Conservation (phyloP, 768 basidiomycete species). For the Psilocybe cyanescens region DNA sequence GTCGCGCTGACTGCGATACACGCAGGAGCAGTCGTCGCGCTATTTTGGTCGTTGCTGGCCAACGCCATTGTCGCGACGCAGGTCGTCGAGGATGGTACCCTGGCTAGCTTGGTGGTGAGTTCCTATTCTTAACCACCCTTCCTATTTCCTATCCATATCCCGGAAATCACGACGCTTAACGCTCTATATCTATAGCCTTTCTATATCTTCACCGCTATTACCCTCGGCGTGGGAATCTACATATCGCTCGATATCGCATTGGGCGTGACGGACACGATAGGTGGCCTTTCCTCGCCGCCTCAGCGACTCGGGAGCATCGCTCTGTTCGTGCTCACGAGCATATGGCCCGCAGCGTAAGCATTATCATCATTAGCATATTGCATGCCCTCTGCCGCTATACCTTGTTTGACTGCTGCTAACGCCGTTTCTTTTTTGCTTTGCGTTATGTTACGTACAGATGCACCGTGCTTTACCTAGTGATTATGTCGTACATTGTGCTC, state of each 20-base stretch:
- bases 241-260: slow-evolving; percentile 84
- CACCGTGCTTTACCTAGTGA: slow-evolving; percentile 64
- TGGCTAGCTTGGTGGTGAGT: slow-evolving; percentile 68
- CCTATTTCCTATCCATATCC: not conserved
- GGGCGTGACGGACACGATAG: slow-evolving; percentile 62
- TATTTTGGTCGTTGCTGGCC: slow-evolving; percentile 81
- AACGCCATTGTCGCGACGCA: slow-evolving; percentile 87
- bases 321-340: slow-evolving; percentile 70
- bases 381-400: too few relatives aligned
- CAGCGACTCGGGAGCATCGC: slow-evolving; percentile 63
- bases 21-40: slow-evolving; percentile 70
- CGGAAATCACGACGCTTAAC: not conserved
- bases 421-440: not conserved
- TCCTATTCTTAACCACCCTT: not conserved
- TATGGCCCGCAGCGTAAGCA: slow-evolving; percentile 36
- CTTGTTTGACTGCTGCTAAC: not conserved
- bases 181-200: slow-evolving; percentile 56
- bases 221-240: slow-evolving; percentile 79
- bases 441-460: slow-evolving; percentile 20
- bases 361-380: not conserved
- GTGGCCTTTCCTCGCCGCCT: slow-evolving; percentile 59
- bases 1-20: slow-evolving; percentile 79
- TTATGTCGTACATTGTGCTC: slow-evolving; percentile 85
- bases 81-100: slow-evolving; percentile 89
- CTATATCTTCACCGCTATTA: slow-evolving; percentile 51